A percentile compares a stretch with the other conserved stretches of the same genome.
These are phyloP conservation scores for Lunasporangiospora selenospora DNA, from an alignment of 192 early-diverging fungal genomes.

Conservation along the genomic window DNA sequence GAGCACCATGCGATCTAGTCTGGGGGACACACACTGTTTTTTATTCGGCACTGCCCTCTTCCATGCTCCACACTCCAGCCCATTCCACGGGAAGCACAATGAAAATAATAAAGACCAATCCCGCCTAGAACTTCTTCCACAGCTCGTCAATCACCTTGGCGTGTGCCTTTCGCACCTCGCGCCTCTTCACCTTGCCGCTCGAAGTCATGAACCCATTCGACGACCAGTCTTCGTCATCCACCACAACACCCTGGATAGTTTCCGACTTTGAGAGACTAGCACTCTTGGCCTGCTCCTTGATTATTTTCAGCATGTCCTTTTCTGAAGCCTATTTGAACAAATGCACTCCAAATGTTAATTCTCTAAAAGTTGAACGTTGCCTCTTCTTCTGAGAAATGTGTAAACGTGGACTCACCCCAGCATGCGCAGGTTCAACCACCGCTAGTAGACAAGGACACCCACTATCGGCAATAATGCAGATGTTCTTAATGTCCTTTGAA, in stretches of 20 bases:
- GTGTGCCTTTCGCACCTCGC: slow-evolving; percentile 60
- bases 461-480: slow-evolving; percentile 74
- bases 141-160: slow-evolving; percentile 56
- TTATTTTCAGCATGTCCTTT: slow-evolving; percentile 54
- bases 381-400: too few relatives aligned
- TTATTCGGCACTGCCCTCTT: too few relatives aligned
- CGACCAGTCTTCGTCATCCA: slow-evolving; percentile 66
- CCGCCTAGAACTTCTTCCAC: slow-evolving; percentile 54
- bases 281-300: slow-evolving; percentile 61
- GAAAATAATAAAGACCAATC: background rate
- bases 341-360: too few relatives aligned
- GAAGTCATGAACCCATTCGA: slow-evolving; percentile 78
- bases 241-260: slow-evolving; percentile 63
- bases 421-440: slow-evolving; percentile 66
- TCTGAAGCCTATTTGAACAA: slow-evolving; percentile 29
- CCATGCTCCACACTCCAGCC: too few relatives aligned
- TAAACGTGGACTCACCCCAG: slow-evolving; percentile 54
- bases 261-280: slow-evolving; percentile 67
- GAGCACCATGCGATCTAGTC: too few relatives aligned
- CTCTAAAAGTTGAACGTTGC: slow-evolving; percentile 5
- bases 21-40: too few relatives aligned
- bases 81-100: background rate
- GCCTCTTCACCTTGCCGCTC: slow-evolving; percentile 77
- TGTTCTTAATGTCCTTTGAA: slow-evolving; percentile 71
- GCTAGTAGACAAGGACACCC: slow-evolving; percentile 70